Evolutionary conservation across 2,329 filamentous ascomycete species (phyloP).

Genomic region (Nemania sp.): DNA sequence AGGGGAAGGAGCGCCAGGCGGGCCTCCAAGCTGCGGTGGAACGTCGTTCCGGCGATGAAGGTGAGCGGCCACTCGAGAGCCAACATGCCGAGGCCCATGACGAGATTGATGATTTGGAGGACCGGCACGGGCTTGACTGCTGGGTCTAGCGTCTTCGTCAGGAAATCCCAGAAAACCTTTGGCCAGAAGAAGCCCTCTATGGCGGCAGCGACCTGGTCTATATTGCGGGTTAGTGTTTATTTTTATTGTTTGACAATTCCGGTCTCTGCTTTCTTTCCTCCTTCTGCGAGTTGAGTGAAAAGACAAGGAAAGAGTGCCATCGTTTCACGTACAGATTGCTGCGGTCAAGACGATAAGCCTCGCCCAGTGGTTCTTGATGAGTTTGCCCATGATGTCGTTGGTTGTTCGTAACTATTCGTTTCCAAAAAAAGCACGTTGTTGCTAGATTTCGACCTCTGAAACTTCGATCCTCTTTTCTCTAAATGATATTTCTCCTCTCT

Average conservation of each 20-base stretch:
- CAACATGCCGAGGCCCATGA: conserved; percentile 77
- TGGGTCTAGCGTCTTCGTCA: conserved; percentile 85
- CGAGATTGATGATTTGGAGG: conserved; percentile 85
- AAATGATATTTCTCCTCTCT: conserved; percentile 20
- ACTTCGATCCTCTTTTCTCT: conserved; percentile 31
- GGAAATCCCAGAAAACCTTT: conserved; percentile 97
- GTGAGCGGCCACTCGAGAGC: conserved; percentile 90
- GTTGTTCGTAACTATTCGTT: conserved; percentile 16
- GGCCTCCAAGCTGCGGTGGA: conserved; percentile 88
- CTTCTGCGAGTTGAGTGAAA: not conserved
- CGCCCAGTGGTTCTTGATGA: conserved; percentile 99
- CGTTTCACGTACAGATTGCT: conserved; percentile 54
- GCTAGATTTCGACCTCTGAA: conserved; percentile 28
- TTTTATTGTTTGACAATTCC: not conserved
- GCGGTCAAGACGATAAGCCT: conserved; percentile 90
- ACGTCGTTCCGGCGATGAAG: conserved; percentile 72
- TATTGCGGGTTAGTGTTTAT: conserved; percentile 35
- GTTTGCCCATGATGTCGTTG: conserved; percentile 76
- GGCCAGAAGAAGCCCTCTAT: conserved; percentile 96
- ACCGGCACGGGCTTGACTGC: conserved; percentile 87
- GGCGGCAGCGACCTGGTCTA: conserved; percentile 85
- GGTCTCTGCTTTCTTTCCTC: not conserved
- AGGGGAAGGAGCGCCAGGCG: conserved; percentile 83
- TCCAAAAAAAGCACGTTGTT: conserved; percentile 13
- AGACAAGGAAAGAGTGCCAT: not conserved